Base-by-base conservation (phyloP, 495 filamentous ascomycete species). In the Terfezia claveryi region DNA sequence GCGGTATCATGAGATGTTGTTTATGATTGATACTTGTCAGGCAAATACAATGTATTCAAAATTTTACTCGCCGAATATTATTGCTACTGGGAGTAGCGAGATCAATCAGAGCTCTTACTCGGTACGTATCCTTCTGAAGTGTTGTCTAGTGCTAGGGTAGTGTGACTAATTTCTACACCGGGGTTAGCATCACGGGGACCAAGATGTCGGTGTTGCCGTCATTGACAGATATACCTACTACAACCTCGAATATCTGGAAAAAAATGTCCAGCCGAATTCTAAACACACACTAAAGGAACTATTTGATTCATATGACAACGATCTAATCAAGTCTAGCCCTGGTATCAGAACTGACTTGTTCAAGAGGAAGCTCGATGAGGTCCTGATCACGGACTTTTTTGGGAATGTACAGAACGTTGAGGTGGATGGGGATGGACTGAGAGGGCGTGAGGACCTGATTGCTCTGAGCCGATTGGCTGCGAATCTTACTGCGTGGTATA, bases 21-120 rank as follows among this genome's bases (percentile, higher is more conserved):
- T 98, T 73, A 98, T 98, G 91, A 96, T 98, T 70, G 91, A 98
- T 69, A 98, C 91, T 0, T 98, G 91, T 69, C 91, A 98, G 70
- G 91, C 91, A 38, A 98, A 98, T 62, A 98, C 91, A 11, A 94
- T 98, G 85, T 98, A 93, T 72, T 86, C 78, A 64, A 89, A 94
- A 67, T 83, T 98, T 67, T 96, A 96, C 72, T 89, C 84, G 23
- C 88, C 91, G 23, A 94, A 94, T 56, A 94, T 98, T 60, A 82
- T 98, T 56, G 92, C 92, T 2, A 98, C 91, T 0, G 91, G 91
- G 8, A 89, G 83, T 54, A 88, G 82, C 38, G 87, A 88, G 68
- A 81, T 94, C 54, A 87, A 96, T 65, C 83, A 98, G 68, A 91
- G 83, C 8, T 87, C 82, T 0, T 96, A 96, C 65, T 91, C 84